Evolutionary conservation across 1,139 yeast genomes (phyloP), one percentile per base, ranked within the genome.

Genomic region (Lodderomyces pseudojiufengensis): DNA sequence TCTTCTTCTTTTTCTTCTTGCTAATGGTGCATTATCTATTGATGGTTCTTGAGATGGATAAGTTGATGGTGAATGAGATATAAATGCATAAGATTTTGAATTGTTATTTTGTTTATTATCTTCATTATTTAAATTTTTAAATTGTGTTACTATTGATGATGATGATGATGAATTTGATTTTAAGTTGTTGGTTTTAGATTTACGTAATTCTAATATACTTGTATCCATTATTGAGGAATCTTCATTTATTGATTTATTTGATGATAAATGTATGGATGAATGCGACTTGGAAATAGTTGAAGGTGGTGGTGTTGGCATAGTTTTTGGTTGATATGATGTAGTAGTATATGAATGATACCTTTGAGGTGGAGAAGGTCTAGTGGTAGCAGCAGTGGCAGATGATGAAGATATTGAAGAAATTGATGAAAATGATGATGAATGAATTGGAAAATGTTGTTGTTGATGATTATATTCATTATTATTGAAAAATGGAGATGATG

Each of bases 1-100:
- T 65, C 97, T 84, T 64, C 98, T 80, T 60, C 98, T 78, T 57
- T 90, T 90, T 39, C 97, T 78, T 52, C 97, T 80, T 1, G 96
- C 96, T 45, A 88, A 65, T 32, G 90, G 90, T 16, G 88, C 90
- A 54, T 88, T 86, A 57, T 88, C 96, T 38, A 87, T 86, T 35
- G 79, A 67, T 1, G 97, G 96, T 54, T 85, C 95, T 47, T 82
- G 84, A 21, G 76, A 67, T 10, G 92, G 94, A 55, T 79, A 88
- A 0, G 96, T 85, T 18, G 86, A 79, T 23, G 90, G 95, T 2
- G 95, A 84, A 59, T 87, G 97, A 18, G 95, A 81, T 46, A 90
- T 90, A 59, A 90, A 90, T 26, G 97, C 96, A 65, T 82, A 86
- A 5, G 84, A 26, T 11, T 24, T n/a, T n/a, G n/a, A n/a, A n/a